Conservation (phyloP, 1,139 yeast species). For the Lodderomyces jiufengensis region DNA sequence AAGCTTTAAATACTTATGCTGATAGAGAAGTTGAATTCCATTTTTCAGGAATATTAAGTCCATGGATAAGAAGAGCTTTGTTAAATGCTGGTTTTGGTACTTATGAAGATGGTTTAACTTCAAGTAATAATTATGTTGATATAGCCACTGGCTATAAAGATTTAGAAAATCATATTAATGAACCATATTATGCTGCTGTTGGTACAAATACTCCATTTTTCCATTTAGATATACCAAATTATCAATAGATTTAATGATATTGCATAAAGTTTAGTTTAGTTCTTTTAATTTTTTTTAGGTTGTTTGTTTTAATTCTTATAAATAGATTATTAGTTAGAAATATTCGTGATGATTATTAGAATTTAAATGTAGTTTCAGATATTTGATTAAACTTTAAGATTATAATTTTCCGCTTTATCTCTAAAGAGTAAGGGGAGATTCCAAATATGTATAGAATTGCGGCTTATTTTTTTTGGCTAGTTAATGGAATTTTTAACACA, state of each 20-base stretch:
- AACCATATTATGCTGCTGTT: constrained; percentile 50
- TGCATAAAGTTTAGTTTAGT: background rate
- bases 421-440: too few relatives aligned
- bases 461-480: too few relatives aligned
- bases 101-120: constrained; percentile 40
- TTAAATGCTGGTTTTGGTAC: constrained; percentile 78
- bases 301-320: background rate
- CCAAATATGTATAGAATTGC: too few relatives aligned
- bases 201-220: constrained; percentile 80
- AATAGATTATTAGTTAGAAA: too few relatives aligned
- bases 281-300: background rate
- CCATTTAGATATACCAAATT: constrained; percentile 84
- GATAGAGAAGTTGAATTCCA: constrained; percentile 87
- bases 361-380: too few relatives aligned
- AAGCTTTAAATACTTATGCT: constrained; percentile 69
- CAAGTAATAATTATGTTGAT: constrained; percentile 40
- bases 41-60: constrained; percentile 78
- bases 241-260: too few relatives aligned
- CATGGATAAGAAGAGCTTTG: constrained; percentile 82
- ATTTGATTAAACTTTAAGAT: too few relatives aligned
- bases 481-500: too few relatives aligned
- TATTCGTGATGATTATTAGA: too few relatives aligned
- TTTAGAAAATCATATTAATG: constrained; percentile 27
- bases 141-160: constrained; percentile 34
- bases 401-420: too few relatives aligned